Evolutionary conservation across 2,329 filamentous ascomycete species (phyloP).

Genomic region (Arthrobotrys pseudoclavata): DNA sequence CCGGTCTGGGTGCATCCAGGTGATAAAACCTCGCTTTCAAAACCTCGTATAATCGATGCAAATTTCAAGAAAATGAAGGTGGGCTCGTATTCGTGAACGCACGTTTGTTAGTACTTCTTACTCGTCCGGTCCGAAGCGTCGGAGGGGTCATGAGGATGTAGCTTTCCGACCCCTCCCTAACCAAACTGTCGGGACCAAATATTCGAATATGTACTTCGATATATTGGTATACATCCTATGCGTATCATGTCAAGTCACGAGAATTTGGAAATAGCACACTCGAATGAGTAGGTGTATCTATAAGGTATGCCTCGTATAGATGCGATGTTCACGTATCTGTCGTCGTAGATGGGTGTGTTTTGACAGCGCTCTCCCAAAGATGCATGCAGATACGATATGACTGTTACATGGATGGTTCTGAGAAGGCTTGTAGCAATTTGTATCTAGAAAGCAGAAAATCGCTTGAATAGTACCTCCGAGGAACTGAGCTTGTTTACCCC

Average conservation of each 20-base stretch:
- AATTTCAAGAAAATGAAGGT: slow-evolving; percentile 2
- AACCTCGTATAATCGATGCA: not conserved
- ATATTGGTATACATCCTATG: slow-evolving; percentile 7
- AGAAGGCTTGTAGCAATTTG: not conserved
- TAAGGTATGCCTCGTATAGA: slow-evolving; percentile 20
- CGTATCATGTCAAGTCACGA: slow-evolving; percentile 17
- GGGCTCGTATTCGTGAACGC: slow-evolving; percentile 28
- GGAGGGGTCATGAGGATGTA: slow-evolving; percentile 3
- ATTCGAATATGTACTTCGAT: not conserved
- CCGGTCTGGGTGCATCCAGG: not conserved
- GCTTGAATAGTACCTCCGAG: not conserved
- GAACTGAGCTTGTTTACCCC: not conserved
- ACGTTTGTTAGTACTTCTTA: not conserved
- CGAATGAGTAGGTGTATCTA: not conserved
- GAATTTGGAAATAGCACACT: not conserved
- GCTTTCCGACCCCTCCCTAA: slow-evolving; percentile 1
- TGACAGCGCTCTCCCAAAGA: not conserved
- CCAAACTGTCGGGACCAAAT: slow-evolving; percentile 18
- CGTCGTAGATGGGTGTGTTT: not conserved
- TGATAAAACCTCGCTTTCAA: not conserved
- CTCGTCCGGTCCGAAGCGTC: not conserved
- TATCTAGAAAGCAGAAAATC: not conserved
- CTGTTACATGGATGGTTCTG: not conserved
- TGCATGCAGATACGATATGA: slow-evolving; percentile 27
- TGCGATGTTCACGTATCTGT: not conserved